Conservation (phyloP, 495 filamentous ascomycete genomes). For the Hypoxylon fuscum region DNA sequence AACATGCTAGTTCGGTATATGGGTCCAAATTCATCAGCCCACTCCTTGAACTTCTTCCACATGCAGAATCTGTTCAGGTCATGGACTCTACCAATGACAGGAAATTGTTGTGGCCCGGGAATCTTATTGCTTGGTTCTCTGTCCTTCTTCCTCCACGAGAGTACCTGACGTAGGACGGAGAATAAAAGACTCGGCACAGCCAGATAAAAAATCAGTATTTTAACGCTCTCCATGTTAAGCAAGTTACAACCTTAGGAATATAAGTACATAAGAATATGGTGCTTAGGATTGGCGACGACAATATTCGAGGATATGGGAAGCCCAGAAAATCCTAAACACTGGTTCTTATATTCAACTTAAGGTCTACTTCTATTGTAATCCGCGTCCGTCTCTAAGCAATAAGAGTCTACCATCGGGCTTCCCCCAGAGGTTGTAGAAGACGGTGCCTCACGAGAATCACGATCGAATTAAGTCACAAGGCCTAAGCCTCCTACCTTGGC, state of each 20-base stretch:
- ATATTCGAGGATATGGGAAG: neutral
- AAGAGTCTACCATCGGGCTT: neutral
- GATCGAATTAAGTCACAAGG: conserved; percentile 2
- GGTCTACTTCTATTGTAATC: neutral
- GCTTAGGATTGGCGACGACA: neutral
- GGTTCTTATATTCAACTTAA: neutral
- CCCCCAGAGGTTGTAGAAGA: neutral
- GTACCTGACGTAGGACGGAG: conserved; percentile 50
- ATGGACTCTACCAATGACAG: conserved; percentile 60
- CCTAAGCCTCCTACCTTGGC: neutral
- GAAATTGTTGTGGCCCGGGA: conserved; percentile 57
- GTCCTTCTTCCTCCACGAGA: conserved; percentile 49
- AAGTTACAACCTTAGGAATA: neutral
- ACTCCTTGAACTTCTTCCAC: conserved; percentile 67
- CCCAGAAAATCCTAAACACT: neutral
- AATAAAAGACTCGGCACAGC: conserved; percentile 55
- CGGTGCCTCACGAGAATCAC: neutral
- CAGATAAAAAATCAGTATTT: conserved; percentile 52
- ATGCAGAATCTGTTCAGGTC: conserved; percentile 59
- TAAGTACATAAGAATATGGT: neutral
- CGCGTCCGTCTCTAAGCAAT: neutral
- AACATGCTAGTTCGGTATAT: conserved; percentile 63
- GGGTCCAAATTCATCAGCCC: conserved; percentile 63
- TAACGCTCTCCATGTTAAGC: conserved; percentile 41
- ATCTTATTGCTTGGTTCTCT: conserved; percentile 38